These are phyloP conservation scores for Colletotrichum sp. DNA, from an alignment of 2,329 filamentous ascomycete species.

Conservation along the genomic window DNA sequence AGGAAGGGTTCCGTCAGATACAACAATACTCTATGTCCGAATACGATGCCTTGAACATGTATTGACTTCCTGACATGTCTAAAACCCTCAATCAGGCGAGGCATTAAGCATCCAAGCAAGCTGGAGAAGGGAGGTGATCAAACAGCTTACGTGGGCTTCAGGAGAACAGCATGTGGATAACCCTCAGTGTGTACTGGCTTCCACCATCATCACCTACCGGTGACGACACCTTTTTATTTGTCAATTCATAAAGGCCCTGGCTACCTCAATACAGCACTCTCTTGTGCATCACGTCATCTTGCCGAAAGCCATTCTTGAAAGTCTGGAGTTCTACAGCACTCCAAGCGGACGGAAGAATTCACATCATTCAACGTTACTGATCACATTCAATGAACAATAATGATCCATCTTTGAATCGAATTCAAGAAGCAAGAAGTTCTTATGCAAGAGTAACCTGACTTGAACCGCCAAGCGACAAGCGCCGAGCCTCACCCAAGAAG, in stretches of 20 bases:
- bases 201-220: neutral
- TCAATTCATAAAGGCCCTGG: neutral
- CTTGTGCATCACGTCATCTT: neutral
- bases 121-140: neutral
- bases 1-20: neutral
- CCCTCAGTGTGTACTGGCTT: neutral
- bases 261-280: neutral
- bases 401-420: neutral
- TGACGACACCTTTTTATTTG: neutral
- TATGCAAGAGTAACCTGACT: neutral
- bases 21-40: neutral
- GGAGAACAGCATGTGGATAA: neutral
- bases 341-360: neutral
- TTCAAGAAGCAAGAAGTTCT: neutral
- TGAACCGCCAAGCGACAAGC: constrained; percentile 10
- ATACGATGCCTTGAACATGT: accelerated
- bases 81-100: neutral
- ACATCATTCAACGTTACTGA: neutral
- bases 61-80: neutral
- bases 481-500: constrained; percentile 15
- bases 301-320: neutral
- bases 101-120: neutral
- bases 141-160: neutral
- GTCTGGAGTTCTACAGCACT: neutral
- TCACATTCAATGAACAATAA: neutral